Evolutionary conservation across 805 yeast species (phyloP), one percentile per base, ranked within the genome.

Genomic region (Saccharomycopsis sp.): DNA sequence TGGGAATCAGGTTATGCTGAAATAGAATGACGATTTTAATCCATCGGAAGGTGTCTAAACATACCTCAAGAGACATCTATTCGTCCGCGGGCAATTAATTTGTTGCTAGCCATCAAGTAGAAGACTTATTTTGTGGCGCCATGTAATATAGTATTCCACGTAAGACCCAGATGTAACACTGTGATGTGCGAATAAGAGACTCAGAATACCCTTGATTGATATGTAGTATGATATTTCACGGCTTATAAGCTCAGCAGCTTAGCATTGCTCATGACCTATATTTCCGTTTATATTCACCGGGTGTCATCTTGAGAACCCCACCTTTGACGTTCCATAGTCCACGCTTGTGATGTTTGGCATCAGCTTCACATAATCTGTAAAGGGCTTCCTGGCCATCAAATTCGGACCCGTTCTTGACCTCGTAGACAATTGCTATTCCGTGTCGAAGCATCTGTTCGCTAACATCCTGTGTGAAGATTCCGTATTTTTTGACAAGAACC

Each of bases 341-440:
- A 54, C 68, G 68, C 55, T 77, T 79, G 55, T 76, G 71, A 44
- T 69, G 66, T 67, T 80, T 83, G 0, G 97, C 93, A 47, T 70
- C 68, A 1, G 68, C 64, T 67, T 93, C 97, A 57, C 83, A 72
- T n/a, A 66, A 67, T 55, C 82, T 72, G 66, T 89, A 91, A 67
- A 74, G 68, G 0, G 64, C 66, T 68, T 89, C 94, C 58, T 78
- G 78, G 0, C 89, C 91, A 64, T 93, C 97, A 70, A 91, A 93
- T 68, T 92, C 96, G 0, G 92, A 94, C 0, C 89, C 86, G 2
- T 73, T 67, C 59, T 85, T 87, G 0, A 90, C 87, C 68, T 93
- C 98, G 66, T 94, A 94, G 0, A 92, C 92, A 0, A 91, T 82
- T 0, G 89, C 97, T 68, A 91, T 75, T 0, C 99, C 99, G 47